Base-by-base conservation (phyloP, 2,329 filamentous ascomycete species). In the Truncatella angustata region DNA sequence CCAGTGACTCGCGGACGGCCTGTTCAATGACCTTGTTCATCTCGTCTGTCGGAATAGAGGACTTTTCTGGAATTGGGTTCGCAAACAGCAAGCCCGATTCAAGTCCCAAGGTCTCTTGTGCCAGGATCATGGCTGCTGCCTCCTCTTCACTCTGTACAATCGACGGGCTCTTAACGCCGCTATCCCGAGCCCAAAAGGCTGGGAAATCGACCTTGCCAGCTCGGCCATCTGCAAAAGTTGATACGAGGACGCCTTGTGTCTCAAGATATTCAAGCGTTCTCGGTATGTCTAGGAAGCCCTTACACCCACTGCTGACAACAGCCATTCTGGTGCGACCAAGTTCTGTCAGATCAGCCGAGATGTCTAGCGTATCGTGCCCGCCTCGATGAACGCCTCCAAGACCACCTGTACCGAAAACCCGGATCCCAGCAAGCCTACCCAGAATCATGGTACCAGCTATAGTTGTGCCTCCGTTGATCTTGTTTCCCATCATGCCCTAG, bases 321-420 rank as follows among this genome's bases (percentile, higher is more conserved):
- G 92, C 87, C 49, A 99, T 87, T 10, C 90, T 84, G 6, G 92
- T 97, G 53, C 91, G 82, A 14, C 94, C 92, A 47, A 99, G 82
- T 76, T 97, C 94, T 4, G 90, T 97, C 55, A 99, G 78, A 71
- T 99, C 94, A 36, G 94, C 93, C 55, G 93, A 97, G 56, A 99
- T 84, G 67, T 99, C 94, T 85, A 97, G 87, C 6, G 88, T 89
- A 59, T 80, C 80, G 67, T 97, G 87, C 44, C 86, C 94, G 50
- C 90, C 92, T 40, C 92, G 85, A 70, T 99, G 94, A 21, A 99
- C 94, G 54, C 94, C 94, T 51, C 94, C 93, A 4, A 99, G 82
- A 11, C 94, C 94, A 42, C 94, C 94, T 5, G 94, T 99, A 23
- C 91, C 94, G 70, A 99, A 97, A 46, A 99, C 82, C 58, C 86